Evolutionary conservation across 345 rosid genomes (phyloP).

Genomic region (Syzygium oleosum): DNA sequence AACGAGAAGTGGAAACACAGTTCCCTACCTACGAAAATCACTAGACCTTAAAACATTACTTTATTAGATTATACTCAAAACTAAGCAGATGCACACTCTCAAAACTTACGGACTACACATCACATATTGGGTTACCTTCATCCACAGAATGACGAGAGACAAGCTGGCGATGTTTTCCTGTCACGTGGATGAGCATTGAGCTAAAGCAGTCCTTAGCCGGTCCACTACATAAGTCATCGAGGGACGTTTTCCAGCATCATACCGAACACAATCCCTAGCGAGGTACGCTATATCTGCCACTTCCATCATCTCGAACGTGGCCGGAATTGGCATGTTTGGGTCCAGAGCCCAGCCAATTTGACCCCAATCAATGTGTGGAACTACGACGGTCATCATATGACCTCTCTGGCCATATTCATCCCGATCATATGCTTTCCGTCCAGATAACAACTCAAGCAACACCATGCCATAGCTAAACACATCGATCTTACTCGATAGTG

Average conservation of each 20-base stretch:
- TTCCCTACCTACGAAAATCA: neutral
- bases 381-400: neutral
- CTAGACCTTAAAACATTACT: no score
- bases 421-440: neutral
- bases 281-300: neutral
- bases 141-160: no score
- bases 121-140: no score
- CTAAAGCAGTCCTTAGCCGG: neutral
- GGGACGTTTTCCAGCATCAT: neutral
- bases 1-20: neutral
- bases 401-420: neutral
- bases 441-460: constrained; percentile 1
- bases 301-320: neutral
- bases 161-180: no score
- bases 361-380: neutral
- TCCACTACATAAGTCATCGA: neutral
- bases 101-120: no score
- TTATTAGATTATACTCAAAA: no score
- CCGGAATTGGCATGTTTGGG: neutral
- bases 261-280: neutral
- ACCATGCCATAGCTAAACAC: neutral
- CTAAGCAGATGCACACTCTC: no score
- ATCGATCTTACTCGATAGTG: neutral
- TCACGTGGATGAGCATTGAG: neutral
- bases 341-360: neutral